phyloP scores from a whole-genome alignment of 2,329 filamentous ascomycete species.

The Grosmannia clavigera region DNA sequence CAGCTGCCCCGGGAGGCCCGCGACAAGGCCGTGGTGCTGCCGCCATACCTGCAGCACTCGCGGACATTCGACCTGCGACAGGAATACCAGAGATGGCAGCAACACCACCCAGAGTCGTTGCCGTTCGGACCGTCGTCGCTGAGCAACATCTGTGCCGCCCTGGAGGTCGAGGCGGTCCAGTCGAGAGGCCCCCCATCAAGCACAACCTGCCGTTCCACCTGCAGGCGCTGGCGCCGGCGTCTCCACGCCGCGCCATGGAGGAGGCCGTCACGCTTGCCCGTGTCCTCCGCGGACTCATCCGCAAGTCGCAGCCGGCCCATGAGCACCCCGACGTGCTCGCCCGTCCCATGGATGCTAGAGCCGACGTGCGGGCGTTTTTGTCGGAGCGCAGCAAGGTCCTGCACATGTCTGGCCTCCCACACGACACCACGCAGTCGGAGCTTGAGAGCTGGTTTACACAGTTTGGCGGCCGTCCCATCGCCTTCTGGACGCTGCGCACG shows the following conservation, averaged over 20 bases:
- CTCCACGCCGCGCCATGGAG: slow-evolving; percentile 91
- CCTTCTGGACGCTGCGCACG: slow-evolving; percentile 96
- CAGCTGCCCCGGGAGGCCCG: slow-evolving; percentile 95
- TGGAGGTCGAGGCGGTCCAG: slow-evolving; percentile 96
- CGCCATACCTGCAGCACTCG: slow-evolving; percentile 94
- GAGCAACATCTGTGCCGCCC: slow-evolving; percentile 92
- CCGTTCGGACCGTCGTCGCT: slow-evolving; percentile 93
- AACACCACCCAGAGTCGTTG: slow-evolving; percentile 93
- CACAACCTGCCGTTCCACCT: slow-evolving; percentile 97
- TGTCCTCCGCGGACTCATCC: slow-evolving; percentile 82
- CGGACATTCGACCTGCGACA: slow-evolving; percentile 93
- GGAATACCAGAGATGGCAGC: slow-evolving; percentile 97
- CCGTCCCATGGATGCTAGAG: slow-evolving; percentile 89
- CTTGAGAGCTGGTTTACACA: slow-evolving; percentile 99
- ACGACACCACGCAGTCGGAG: slow-evolving; percentile 97
- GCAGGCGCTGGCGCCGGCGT: slow-evolving; percentile 88
- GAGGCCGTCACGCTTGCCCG: slow-evolving; percentile 89
- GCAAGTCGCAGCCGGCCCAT: slow-evolving; percentile 87
- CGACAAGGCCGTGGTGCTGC: slow-evolving; percentile 94
- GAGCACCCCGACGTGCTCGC: slow-evolving; percentile 93
- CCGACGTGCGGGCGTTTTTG: slow-evolving; percentile 90
- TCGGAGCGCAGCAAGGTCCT: slow-evolving; percentile 95
- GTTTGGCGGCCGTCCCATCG: slow-evolving; percentile 93
- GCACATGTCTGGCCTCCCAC: slow-evolving; percentile 92
- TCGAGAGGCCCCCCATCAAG: slow-evolving; percentile 96